phyloP scores from a whole-genome alignment of 768 basidiomycete species.

The Suillus placidus region DNA sequence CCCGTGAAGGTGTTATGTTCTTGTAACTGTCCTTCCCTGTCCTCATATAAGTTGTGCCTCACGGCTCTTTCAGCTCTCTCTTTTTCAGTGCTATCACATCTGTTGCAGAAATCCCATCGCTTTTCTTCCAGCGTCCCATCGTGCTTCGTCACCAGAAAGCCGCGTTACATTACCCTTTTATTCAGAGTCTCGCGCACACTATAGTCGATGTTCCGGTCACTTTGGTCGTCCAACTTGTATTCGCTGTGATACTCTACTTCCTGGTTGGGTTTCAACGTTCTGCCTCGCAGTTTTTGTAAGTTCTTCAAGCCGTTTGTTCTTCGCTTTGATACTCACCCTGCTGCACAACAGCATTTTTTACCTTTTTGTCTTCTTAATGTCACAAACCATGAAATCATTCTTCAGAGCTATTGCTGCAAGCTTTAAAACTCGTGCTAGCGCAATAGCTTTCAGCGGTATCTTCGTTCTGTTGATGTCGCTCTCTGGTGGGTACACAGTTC shows the following conservation, averaged over 20 bases:
- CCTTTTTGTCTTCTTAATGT: constrained; percentile 58
- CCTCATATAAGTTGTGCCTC: background rate
- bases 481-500: constrained; percentile 36
- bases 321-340: background rate
- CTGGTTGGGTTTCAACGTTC: constrained; percentile 57
- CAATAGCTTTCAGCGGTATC: constrained; percentile 60
- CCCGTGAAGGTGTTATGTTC: constrained; percentile 80
- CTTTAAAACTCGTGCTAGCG: constrained; percentile 59
- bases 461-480: constrained; percentile 56
- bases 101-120: constrained; percentile 59
- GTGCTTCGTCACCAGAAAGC: constrained; percentile 45
- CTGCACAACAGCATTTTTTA: constrained; percentile 51
- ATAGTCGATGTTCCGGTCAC: constrained; percentile 50
- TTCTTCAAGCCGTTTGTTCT: constrained; percentile 11
- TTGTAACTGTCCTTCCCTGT: constrained; percentile 49
- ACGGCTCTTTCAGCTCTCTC: constrained; percentile 43
- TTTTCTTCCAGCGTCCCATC: constrained; percentile 49
- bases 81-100: constrained; percentile 60
- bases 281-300: constrained; percentile 69
- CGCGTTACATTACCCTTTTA: constrained; percentile 54
- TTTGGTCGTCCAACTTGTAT: constrained; percentile 36
- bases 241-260: constrained; percentile 56
- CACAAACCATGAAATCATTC: constrained; percentile 72
- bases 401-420: constrained; percentile 70
- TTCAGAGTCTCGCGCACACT: constrained; percentile 49